A percentile compares a stretch with the other conserved stretches of the same genome.
Evolutionary conservation across 306 rosid genomes (phyloP).

Genomic region (Arachis stenosperma): DNA sequence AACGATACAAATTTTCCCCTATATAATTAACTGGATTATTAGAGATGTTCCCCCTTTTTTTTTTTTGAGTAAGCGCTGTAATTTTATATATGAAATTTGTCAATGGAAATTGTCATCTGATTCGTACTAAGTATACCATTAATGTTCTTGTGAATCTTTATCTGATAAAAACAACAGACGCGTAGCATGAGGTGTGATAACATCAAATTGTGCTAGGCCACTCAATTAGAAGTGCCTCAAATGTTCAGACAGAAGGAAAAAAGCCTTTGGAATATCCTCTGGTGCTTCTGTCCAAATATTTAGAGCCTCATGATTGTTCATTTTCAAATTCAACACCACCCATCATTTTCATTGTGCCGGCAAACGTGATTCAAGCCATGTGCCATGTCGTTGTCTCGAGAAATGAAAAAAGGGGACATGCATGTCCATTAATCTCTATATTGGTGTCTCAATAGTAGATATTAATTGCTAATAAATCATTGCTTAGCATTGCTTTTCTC

Average conservation of each 20-base stretch:
- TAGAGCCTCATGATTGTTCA: neutral
- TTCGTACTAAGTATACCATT: too few species aligned
- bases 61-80: too few species aligned
- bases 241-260: too few species aligned
- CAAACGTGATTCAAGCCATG: constrained; percentile 36
- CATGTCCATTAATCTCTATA: constrained; percentile 33
- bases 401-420: neutral
- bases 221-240: neutral
- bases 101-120: too few species aligned
- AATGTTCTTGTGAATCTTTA: neutral
- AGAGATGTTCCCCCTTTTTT: too few species aligned
- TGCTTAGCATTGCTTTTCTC: constrained; percentile 14
- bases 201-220: neutral
- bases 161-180: neutral
- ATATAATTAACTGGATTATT: too few species aligned
- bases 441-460: neutral
- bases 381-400: constrained; percentile 33
- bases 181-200: neutral
- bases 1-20: neutral
- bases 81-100: too few species aligned
- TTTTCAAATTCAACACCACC: neutral
- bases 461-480: neutral
- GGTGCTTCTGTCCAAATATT: neutral
- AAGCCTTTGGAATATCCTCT: neutral
- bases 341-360: constrained; percentile 27